Conservation (phyloP, 1,284 basidiomycete species). For the Ceratobasidium sp. region DNA sequence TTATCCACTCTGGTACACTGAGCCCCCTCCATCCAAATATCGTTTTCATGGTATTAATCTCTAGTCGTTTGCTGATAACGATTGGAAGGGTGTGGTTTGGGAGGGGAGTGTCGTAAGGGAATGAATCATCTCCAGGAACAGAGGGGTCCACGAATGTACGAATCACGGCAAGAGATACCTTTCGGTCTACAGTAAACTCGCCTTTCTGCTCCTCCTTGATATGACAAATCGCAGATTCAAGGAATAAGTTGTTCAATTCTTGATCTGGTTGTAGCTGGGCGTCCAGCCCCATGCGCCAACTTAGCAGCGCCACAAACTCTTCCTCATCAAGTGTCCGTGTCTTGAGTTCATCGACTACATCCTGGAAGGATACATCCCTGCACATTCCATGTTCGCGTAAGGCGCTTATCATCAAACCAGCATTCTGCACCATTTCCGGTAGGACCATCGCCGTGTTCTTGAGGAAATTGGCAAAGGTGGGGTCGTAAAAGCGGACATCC, state of each 20-base stretch:
- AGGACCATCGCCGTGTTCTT: conserved; percentile 82
- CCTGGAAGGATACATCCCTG: conserved; percentile 80
- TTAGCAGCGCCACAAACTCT: conserved; percentile 83
- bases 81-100: conserved; percentile 80
- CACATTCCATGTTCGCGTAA: conserved; percentile 74
- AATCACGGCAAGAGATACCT: conserved; percentile 73
- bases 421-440: conserved; percentile 65
- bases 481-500: conserved; percentile 80
- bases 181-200: conserved; percentile 48
- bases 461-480: conserved; percentile 76
- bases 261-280: conserved; percentile 50
- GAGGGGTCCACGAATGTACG: conserved; percentile 79
- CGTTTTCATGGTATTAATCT: conserved; percentile 60
- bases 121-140: conserved; percentile 62
- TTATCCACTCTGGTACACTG: conserved; percentile 76
- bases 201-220: conserved; percentile 17
- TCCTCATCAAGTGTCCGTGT: conserved; percentile 71
- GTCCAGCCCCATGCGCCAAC: conserved; percentile 77
- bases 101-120: conserved; percentile 83
- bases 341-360: conserved; percentile 83
- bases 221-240: conserved; percentile 61
- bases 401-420: conserved; percentile 68
- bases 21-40: conserved; percentile 86
- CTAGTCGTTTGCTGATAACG: conserved; percentile 68
- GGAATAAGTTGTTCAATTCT: conserved; percentile 63